These are phyloP conservation scores for Penicillium sp. DNA, from an alignment of 2,329 filamentous ascomycete species.

Conservation along the genomic window DNA sequence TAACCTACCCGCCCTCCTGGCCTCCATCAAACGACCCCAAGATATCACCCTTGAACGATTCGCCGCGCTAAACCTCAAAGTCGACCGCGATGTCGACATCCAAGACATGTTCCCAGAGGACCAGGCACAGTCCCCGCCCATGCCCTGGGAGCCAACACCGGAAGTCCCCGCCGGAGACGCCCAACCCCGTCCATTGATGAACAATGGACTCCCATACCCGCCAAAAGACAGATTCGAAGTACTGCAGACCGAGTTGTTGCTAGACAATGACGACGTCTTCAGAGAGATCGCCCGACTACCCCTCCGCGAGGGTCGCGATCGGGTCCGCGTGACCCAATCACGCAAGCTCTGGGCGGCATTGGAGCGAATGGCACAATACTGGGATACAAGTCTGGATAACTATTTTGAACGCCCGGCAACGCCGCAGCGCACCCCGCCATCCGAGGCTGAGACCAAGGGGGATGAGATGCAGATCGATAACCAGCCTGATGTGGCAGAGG, in stretches of 20 bases:
- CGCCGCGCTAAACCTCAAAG: conserved; percentile 42
- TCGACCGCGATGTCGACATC: conserved; percentile 39
- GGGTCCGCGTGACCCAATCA: conserved; percentile 55
- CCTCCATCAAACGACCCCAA: conserved; percentile 42
- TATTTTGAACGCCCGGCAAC: conserved; percentile 48
- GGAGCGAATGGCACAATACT: conserved; percentile 62
- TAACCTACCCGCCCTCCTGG: conserved; percentile 46
- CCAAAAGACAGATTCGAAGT: conserved; percentile 50
- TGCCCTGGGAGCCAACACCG: conserved; percentile 35
- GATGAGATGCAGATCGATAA: conserved; percentile 23
- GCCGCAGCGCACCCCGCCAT: conserved; percentile 21
- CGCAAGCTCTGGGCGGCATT: conserved; percentile 62
- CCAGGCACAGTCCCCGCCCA: conserved; percentile 35
- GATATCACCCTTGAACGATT: conserved; percentile 43
- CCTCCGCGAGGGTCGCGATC: conserved; percentile 45
- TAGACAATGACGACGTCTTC: conserved; percentile 60
- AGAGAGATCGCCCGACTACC: conserved; percentile 53
- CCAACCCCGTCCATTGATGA: conserved; percentile 38
- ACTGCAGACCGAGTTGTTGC: conserved; percentile 52
- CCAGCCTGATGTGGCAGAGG: conserved; percentile 16
- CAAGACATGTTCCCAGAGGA: conserved; percentile 38
- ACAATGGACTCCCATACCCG: conserved; percentile 52
- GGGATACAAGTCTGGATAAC: conserved; percentile 61
- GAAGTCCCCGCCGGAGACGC: conserved; percentile 22
- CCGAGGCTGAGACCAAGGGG: conserved; percentile 17